Conservation (phyloP, 306 rosid genomes). For the Prunus campanulata region DNA sequence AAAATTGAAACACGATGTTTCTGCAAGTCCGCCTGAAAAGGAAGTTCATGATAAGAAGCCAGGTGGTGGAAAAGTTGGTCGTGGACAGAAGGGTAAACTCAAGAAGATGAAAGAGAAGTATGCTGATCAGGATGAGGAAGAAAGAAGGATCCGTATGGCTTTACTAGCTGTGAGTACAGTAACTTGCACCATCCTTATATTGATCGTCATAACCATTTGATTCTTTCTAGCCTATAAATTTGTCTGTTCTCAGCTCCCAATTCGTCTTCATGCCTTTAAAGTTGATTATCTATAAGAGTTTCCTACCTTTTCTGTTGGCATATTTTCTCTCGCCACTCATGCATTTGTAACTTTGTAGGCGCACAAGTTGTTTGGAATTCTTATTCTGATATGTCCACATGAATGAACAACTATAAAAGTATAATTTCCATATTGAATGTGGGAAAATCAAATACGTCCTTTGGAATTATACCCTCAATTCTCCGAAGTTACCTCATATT, state of each 20-base stretch:
- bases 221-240: conserved; percentile 18
- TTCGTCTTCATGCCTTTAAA: neutral
- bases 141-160: conserved; percentile 91
- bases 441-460: neutral
- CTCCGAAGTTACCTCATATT: conserved; percentile 2
- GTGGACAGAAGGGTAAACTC: conserved; percentile 85
- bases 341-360: neutral
- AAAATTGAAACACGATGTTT: conserved; percentile 34
- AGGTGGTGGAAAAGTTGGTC: conserved; percentile 63
- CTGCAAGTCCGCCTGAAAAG: conserved; percentile 41
- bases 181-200: conserved; percentile 9
- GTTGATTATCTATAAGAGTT: neutral
- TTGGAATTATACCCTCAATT: neutral
- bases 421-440: neutral
- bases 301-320: neutral
- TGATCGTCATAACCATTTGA: neutral
- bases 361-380: neutral
- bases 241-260: neutral
- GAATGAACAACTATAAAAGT: neutral
- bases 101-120: conserved; percentile 95
- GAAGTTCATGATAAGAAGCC: conserved; percentile 50
- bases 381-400: neutral
- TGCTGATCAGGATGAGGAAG: conserved; percentile 97
- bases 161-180: conserved; percentile 86
- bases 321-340: neutral